phyloP scores from a whole-genome alignment of 2,329 filamentous ascomycete species.

The Ophiosphaerella narmari region DNA sequence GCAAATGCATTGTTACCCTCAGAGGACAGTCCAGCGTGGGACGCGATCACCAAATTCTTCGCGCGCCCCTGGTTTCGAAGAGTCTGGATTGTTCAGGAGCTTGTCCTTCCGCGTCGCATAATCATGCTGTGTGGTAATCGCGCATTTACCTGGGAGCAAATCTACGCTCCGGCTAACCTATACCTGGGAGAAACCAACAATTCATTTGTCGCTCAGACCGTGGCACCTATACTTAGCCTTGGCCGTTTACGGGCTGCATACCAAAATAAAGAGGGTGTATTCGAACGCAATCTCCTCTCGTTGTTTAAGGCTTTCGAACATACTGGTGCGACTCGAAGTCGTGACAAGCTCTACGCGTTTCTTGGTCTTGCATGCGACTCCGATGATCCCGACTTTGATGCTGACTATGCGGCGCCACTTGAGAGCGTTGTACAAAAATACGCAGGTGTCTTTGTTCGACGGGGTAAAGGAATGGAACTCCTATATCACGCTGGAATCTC shows the following conservation, averaged over 20 bases:
- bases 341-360: slow-evolving; percentile 6
- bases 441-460: neutral
- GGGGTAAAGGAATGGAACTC: slow-evolving; percentile 2
- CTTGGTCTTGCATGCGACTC: slow-evolving; percentile 5
- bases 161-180: slow-evolving; percentile 1
- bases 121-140: slow-evolving; percentile 7
- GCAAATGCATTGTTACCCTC: too few relatives aligned
- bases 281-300: neutral
- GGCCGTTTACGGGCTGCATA: neutral
- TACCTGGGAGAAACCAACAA: neutral
- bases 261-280: neutral
- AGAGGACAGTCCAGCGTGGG: slow-evolving; percentile 5
- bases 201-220: neutral
- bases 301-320: slow-evolving; percentile 3
- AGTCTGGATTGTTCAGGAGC: slow-evolving; percentile 11
- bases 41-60: slow-evolving; percentile 2
- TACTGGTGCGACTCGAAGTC: slow-evolving; percentile 1
- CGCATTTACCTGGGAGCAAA: slow-evolving; percentile 8
- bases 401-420: slow-evolving; percentile 1
- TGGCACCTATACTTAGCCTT: neutral
- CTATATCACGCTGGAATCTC: slow-evolving; percentile 3
- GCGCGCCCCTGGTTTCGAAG: slow-evolving; percentile 5
- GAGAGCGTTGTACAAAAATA: neutral
- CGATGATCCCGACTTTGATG: neutral
- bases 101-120: slow-evolving; percentile 1